Conservation (phyloP, 2,329 filamentous ascomycete species). For the Cordyceps militaris region DNA sequence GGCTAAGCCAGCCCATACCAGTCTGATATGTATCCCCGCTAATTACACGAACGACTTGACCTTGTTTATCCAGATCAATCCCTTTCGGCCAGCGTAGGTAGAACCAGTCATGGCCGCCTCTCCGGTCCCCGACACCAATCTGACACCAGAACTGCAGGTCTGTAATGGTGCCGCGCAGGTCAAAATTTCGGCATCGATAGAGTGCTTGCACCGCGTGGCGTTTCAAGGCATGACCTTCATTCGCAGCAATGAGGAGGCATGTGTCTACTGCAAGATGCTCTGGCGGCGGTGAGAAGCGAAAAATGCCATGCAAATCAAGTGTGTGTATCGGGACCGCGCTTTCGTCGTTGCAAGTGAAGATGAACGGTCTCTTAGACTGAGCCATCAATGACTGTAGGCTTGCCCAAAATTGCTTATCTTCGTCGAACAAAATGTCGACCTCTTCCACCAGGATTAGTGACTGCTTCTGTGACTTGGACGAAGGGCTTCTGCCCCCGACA, state of each 20-base stretch:
- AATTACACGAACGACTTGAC: conserved; percentile 65
- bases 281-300: conserved; percentile 65
- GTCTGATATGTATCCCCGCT: conserved; percentile 71
- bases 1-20: conserved; percentile 71
- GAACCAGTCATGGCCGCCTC: conserved; percentile 86
- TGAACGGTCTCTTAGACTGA: conserved; percentile 83
- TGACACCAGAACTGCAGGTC: conserved; percentile 97
- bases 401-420: conserved; percentile 91
- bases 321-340: conserved; percentile 66
- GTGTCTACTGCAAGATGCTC: conserved; percentile 68
- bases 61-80: conserved; percentile 58
- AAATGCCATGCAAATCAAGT: conserved; percentile 76
- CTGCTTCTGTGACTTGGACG: conserved; percentile 66
- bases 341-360: conserved; percentile 94
- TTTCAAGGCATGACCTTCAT: conserved; percentile 75
- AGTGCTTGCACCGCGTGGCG: conserved; percentile 61
- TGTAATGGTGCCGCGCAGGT: conserved; percentile 73
- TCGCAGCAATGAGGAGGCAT: conserved; percentile 73
- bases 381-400: conserved; percentile 71
- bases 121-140: conserved; percentile 83
- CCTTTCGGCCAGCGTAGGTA: conserved; percentile 69
- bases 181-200: conserved; percentile 60
- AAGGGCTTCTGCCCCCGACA: conserved; percentile 25
- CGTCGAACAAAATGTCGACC: conserved; percentile 86
- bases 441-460: conserved; percentile 92